phyloP scores from a whole-genome alignment of 306 rosid species.

The Spatholobus suberectus region DNA sequence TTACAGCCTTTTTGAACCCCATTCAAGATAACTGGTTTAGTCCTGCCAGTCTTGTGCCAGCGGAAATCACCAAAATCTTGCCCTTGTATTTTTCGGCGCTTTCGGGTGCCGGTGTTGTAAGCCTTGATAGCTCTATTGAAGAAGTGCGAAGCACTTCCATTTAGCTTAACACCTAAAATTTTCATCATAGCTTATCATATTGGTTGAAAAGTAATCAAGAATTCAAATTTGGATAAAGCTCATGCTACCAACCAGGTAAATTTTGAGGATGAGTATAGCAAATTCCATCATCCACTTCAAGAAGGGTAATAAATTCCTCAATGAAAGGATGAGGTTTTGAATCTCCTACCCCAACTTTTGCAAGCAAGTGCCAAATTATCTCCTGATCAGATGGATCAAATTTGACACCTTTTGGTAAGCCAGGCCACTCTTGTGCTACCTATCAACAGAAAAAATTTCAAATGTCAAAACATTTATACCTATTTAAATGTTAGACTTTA shows the following conservation, averaged over 20 bases:
- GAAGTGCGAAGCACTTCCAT: conserved; percentile 79
- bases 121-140: conserved; percentile 90
- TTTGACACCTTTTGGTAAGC: conserved; percentile 90
- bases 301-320: conserved; percentile 71
- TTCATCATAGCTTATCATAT: conserved; percentile 8
- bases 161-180: conserved; percentile 75
- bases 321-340: conserved; percentile 75
- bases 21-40: conserved; percentile 71
- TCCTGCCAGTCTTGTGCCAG: conserved; percentile 94
- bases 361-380: conserved; percentile 75
- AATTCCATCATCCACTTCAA: conserved; percentile 73
- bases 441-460: conserved; percentile 43
- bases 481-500: background rate
- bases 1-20: conserved; percentile 78
- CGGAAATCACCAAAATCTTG: conserved; percentile 80
- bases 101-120: conserved; percentile 79
- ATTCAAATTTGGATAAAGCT: conserved; percentile 24
- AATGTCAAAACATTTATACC: conserved; percentile 21
- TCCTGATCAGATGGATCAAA: conserved; percentile 93
- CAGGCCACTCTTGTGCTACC: conserved; percentile 90
- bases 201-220: conserved; percentile 17
- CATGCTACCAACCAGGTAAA: conserved; percentile 66
- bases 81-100: conserved; percentile 73
- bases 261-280: conserved; percentile 83
- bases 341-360: conserved; percentile 63